A percentile compares a stretch with the other conserved stretches of the same genome.
These are phyloP conservation scores for Saturnispora besseyi DNA, from an alignment of 805 yeast species.

Conservation along the genomic window DNA sequence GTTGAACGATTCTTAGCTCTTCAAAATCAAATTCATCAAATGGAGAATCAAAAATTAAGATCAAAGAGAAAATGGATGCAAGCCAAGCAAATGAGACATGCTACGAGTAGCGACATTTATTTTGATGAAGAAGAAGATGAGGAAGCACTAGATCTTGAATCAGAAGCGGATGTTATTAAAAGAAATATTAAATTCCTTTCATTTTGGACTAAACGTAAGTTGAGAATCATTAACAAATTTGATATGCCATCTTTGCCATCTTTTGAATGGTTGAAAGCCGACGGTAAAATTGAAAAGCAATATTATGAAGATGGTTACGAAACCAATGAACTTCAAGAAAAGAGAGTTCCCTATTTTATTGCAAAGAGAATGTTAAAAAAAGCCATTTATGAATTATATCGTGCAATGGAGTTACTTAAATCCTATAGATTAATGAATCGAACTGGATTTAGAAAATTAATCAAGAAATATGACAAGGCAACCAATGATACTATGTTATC, in stretches of 20 bases:
- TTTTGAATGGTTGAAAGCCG: constrained; percentile 26
- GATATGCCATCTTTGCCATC: constrained; percentile 37
- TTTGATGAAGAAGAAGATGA: constrained; percentile 11
- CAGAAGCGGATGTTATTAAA: constrained; percentile 10
- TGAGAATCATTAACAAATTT: constrained; percentile 27
- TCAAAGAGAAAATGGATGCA: constrained; percentile 17
- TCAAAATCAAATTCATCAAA: constrained; percentile 60
- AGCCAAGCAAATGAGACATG: constrained; percentile 7
- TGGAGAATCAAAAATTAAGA: constrained; percentile 42
- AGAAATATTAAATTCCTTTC: constrained; percentile 15
- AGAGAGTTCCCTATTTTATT: constrained; percentile 44
- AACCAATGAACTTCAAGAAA: constrained; percentile 12
- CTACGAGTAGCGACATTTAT: constrained; percentile 9
- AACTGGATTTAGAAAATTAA: constrained; percentile 81
- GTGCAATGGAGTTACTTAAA: constrained; percentile 59
- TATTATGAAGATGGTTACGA: constrained; percentile 29
- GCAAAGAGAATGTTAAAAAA: constrained; percentile 61
- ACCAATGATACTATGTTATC: constrained; percentile 36
- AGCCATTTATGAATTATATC: constrained; percentile 64
- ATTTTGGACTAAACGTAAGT: constrained; percentile 19
- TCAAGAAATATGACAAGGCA: constrained; percentile 84
- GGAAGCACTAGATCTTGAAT: constrained; percentile 4
- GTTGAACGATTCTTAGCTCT: constrained; percentile 50
- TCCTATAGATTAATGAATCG: constrained; percentile 70
- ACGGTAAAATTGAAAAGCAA: constrained; percentile 27